Conservation (phyloP, 805 yeast species). For the Pichia occidentalis region DNA sequence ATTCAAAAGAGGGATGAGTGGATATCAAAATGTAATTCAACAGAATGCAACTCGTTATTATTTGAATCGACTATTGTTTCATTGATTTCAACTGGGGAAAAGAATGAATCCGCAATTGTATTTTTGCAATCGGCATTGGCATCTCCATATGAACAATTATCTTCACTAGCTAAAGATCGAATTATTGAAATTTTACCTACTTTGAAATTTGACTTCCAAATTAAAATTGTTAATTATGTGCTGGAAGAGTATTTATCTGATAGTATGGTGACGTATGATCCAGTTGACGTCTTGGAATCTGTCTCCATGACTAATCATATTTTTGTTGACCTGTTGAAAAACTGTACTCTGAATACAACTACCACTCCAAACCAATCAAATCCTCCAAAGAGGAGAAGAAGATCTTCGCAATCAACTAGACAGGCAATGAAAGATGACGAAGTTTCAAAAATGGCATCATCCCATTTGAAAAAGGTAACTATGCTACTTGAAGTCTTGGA, state of each 20-base stretch:
- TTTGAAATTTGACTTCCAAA: conserved; percentile 52
- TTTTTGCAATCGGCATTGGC: conserved; percentile 53
- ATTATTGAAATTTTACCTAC: conserved; percentile 49
- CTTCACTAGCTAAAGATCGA: conserved; percentile 44
- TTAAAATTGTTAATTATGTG: conserved; percentile 51
- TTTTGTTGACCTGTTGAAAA: conserved; percentile 52
- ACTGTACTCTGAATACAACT: conserved; percentile 31
- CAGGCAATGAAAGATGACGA: conserved; percentile 71
- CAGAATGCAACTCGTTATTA: conserved; percentile 43
- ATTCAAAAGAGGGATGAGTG: conserved; percentile 39
- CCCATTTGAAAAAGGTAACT: conserved; percentile 72
- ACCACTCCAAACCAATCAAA: conserved; percentile 24
- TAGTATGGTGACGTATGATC: conserved; percentile 41
- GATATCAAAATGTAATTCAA: conserved; percentile 37
- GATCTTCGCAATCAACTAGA: conserved; percentile 69
- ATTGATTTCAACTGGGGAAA: conserved; percentile 59
- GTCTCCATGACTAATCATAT: conserved; percentile 48
- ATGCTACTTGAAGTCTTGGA: conserved; percentile 76
- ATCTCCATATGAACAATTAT: conserved; percentile 36
- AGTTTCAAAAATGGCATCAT: conserved; percentile 66
- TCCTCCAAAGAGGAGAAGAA: conserved; percentile 74
- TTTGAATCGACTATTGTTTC: conserved; percentile 55
- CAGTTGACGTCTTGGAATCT: conserved; percentile 47
- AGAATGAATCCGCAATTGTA: conserved; percentile 46
- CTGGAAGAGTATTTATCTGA: conserved; percentile 42